phyloP scores from a whole-genome alignment of 2,329 filamentous ascomycete species.

The Aspergillus proliferans region DNA sequence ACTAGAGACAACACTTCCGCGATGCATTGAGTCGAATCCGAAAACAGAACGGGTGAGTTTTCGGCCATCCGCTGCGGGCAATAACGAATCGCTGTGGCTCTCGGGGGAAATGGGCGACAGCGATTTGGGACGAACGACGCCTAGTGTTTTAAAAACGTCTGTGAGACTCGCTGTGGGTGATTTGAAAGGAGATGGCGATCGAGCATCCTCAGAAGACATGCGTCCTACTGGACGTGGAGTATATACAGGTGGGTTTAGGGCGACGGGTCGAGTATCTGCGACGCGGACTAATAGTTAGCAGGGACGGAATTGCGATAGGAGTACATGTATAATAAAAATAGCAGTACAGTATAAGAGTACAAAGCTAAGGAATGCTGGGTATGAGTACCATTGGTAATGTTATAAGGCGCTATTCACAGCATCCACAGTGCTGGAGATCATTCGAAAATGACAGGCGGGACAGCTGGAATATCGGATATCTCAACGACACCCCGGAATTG shows the following conservation, averaged over 20 bases:
- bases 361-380: not conserved
- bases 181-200: conserved; percentile 29
- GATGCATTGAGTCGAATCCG: conserved; percentile 38
- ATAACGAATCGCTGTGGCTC: conserved; percentile 24
- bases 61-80: conserved; percentile 28
- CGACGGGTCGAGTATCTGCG: conserved; percentile 15
- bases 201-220: conserved; percentile 41
- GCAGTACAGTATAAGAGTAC: not conserved
- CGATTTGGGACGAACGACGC: conserved; percentile 33
- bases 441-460: conserved; percentile 5
- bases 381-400: conserved; percentile 9
- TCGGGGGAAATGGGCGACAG: conserved; percentile 31
- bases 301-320: not conserved
- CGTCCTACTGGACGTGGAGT: conserved; percentile 19
- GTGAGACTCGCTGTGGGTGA: conserved; percentile 34
- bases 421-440: conserved; percentile 6
- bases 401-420: conserved; percentile 4
- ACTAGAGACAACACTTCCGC: conserved; percentile 33
- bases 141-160: conserved; percentile 40
- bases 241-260: conserved; percentile 9
- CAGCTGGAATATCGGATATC: not conserved
- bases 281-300: not conserved
- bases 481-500: not conserved
- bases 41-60: conserved; percentile 26
- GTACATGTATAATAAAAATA: not conserved